Conservation (phyloP, 805 yeast genomes). For the Metschnikowia peoriensis region DNA sequence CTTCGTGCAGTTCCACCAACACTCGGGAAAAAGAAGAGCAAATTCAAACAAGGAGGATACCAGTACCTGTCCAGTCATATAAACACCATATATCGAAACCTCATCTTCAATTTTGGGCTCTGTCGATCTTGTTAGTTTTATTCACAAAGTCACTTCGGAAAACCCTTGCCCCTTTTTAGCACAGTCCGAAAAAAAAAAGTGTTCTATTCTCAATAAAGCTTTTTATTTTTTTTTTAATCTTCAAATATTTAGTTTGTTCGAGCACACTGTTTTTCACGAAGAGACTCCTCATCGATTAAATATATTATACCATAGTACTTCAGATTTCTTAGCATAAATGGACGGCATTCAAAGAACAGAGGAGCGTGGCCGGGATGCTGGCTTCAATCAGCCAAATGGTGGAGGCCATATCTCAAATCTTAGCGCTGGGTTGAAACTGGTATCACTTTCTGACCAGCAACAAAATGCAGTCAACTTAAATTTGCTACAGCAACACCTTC, state of each 20-base stretch:
- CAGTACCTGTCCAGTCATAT: too few species aligned
- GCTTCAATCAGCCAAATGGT: slow-evolving; percentile 2
- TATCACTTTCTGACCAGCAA: slow-evolving; percentile 41
- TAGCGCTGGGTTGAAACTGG: slow-evolving; percentile 47
- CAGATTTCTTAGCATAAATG: neutral
- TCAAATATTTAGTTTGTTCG: neutral
- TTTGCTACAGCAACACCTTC: slow-evolving; percentile 45
- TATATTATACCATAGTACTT: neutral
- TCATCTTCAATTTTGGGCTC: neutral
- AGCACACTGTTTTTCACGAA: neutral
- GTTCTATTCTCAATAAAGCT: too few species aligned
- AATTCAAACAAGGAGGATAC: neutral
- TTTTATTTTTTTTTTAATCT: too few species aligned
- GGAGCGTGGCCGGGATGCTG: slow-evolving; percentile 6
- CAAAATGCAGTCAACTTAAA: slow-evolving; percentile 41
- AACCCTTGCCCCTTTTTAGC: neutral
- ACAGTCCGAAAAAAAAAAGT: neutral
- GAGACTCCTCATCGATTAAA: neutral
- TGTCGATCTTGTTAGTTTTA: neutral
- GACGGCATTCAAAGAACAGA: slow-evolving; percentile 7
- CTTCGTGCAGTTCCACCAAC: slow-evolving; percentile 3
- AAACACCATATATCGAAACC: neutral
- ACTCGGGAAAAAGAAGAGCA: slow-evolving; percentile 2
- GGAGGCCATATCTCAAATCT: slow-evolving; percentile 40
- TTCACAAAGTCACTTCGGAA: neutral